A percentile compares a stretch with the other conserved stretches of the same genome.
Evolutionary conservation across 2,329 filamentous ascomycete genomes (phyloP).

Genomic region (Ceratocystiopsis minuta): DNA sequence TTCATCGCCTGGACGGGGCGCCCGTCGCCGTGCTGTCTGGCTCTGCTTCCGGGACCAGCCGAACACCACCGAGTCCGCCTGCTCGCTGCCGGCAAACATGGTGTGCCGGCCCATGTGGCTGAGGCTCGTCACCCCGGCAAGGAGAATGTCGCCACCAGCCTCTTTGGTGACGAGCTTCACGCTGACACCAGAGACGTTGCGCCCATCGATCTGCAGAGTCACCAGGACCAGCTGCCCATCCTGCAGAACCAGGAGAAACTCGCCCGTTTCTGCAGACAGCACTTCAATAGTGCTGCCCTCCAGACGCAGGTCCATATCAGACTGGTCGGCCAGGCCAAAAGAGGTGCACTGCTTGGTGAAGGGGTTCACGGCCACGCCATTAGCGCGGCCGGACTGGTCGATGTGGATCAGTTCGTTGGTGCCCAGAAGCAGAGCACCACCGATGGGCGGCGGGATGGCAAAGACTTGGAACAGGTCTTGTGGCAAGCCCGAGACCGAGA

Average conservation of each 20-base stretch:
- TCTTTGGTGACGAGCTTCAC: constrained; percentile 46
- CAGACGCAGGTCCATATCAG: constrained; percentile 57
- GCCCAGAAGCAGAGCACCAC: constrained; percentile 73
- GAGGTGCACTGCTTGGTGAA: constrained; percentile 70
- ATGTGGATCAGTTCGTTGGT: constrained; percentile 86
- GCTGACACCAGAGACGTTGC: constrained; percentile 76
- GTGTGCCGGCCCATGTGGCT: constrained; percentile 47
- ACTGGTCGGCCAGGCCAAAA: constrained; percentile 75
- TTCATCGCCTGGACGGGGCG: no score
- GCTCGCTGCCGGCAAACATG: constrained; percentile 75
- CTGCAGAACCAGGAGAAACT: constrained; percentile 66
- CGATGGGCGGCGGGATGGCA: constrained; percentile 68
- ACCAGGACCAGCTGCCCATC: constrained; percentile 60
- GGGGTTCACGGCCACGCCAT: constrained; percentile 80
- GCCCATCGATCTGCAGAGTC: constrained; percentile 72
- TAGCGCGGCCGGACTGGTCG: constrained; percentile 86
- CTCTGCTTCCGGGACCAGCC: constrained; percentile 57
- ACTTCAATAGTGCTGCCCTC: constrained; percentile 67
- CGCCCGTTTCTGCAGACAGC: constrained; percentile 57
- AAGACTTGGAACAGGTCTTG: constrained; percentile 74
- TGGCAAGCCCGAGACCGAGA: constrained; percentile 70
- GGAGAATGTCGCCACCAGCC: constrained; percentile 44
- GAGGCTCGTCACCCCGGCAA: constrained; percentile 48
- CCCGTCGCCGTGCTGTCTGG: constrained; percentile 41
- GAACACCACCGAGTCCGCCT: constrained; percentile 62